Evolutionary conservation across 129 eudicot species (phyloP), one percentile per base, ranked within the genome.

Genomic region (Lactuca sativa): DNA sequence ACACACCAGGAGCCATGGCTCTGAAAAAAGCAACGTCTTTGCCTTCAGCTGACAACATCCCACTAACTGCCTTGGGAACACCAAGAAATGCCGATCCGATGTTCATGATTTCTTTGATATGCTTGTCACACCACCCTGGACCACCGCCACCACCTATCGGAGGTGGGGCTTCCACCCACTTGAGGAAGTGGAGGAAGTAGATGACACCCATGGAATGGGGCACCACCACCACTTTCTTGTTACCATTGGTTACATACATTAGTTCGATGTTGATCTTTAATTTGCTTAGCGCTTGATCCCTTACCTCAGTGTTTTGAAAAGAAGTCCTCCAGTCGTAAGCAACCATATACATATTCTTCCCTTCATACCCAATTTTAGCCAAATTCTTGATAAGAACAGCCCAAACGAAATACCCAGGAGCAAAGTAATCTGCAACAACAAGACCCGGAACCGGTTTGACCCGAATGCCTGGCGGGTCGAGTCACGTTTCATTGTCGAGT

Each of bases 391-490:
- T 88, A 13, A 88, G 78, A n/a, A n/a, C n/a, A n/a, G n/a, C n/a
- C n/a, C n/a, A n/a, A n/a, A n/a, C n/a, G n/a, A n/a, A n/a, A n/a
- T 91, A 91, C 10, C 97, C 97, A 57, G 97, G 97, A 41, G 92
- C 95, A 75, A 90, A 90, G 73, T 90, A 90, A 61, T 90, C 97
- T 53, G 92, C 97, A 37, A 90, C 97, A 69, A 88, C 96, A 11
- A 91, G 86, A 9, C 97, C 97, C 3, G 90, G 90, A 21, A 86
- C 90, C 11, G 97, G 82, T 49, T 96, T 83, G 47, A 91, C 88
- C 73, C 97, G 5, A 31, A 51, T n/a, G n/a, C n/a, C n/a, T n/a
- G n/a, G n/a, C n/a, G n/a, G n/a, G n/a, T n/a, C n/a, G n/a, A n/a
- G n/a, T n/a, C n/a, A n/a, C n/a, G n/a, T n/a, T n/a, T n/a, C n/a